Evolutionary conservation across 441 rosid species (phyloP).

Genomic region (Viola pubescens): DNA sequence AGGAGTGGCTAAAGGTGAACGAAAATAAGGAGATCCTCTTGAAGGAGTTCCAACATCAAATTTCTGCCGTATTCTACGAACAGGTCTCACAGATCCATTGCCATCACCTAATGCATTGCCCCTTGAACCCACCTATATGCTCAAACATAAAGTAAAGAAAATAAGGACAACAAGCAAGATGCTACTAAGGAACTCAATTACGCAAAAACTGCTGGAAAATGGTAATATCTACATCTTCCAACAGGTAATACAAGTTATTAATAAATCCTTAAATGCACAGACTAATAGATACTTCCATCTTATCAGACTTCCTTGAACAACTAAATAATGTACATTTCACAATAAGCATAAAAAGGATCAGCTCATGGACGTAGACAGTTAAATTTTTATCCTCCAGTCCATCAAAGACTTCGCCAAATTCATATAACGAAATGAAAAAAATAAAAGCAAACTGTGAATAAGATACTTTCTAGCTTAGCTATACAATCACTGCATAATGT

Average conservation of each 20-base stretch:
- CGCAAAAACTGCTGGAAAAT: not conserved
- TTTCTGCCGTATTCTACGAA: slow-evolving; percentile 42
- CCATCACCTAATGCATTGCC: slow-evolving; percentile 29
- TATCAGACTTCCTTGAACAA: not conserved
- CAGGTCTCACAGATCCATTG: slow-evolving; percentile 66
- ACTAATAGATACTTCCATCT: too few relatives aligned
- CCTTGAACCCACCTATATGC: slow-evolving; percentile 29
- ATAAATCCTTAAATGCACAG: too few relatives aligned
- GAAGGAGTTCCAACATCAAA: slow-evolving; percentile 26
- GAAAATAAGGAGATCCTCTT: slow-evolving; percentile 35
- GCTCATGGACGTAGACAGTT: not conserved
- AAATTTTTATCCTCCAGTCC: not conserved
- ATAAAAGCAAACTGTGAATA: too few relatives aligned
- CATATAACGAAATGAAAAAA: not conserved
- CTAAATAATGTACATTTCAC: not conserved
- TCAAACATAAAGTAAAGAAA: slow-evolving; percentile 13
- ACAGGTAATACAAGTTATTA: too few relatives aligned
- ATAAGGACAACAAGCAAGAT: slow-evolving; percentile 1
- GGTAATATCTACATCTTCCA: not conserved
- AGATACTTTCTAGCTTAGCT: too few relatives aligned
- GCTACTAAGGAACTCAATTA: not conserved
- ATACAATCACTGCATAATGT: too few relatives aligned
- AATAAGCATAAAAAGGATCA: not conserved
- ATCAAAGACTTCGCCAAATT: not conserved
- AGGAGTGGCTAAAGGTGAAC: slow-evolving; percentile 26